Conservation (phyloP, 2,329 filamentous ascomycete genomes). For the Paecilomyces formosus region DNA sequence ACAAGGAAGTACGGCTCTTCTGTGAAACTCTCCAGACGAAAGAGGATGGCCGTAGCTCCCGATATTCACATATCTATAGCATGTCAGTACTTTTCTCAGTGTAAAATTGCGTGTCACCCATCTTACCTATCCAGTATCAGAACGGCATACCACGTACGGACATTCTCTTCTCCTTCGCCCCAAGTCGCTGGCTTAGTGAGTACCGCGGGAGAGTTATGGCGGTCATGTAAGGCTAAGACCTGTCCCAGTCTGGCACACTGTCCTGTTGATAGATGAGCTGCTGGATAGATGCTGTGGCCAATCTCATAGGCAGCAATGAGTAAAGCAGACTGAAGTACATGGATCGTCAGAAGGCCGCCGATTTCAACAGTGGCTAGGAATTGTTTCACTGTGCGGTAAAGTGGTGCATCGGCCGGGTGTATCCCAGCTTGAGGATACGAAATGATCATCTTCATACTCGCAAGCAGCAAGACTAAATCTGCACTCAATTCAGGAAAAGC, state of each 20-base stretch:
- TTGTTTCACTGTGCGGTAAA: slow-evolving; percentile 20
- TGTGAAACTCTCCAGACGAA: slow-evolving; percentile 15
- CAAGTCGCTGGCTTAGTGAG: slow-evolving; percentile 10
- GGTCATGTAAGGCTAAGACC: slow-evolving; percentile 13
- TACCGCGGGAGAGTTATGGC: slow-evolving; percentile 12
- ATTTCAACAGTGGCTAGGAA: slow-evolving; percentile 18
- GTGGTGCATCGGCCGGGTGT: slow-evolving; percentile 3
- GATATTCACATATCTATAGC: slow-evolving; percentile 16
- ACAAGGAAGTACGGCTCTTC: slow-evolving; percentile 13
- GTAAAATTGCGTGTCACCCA: neutral
- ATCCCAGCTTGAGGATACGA: slow-evolving; percentile 6
- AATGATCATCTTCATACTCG: slow-evolving; percentile 20
- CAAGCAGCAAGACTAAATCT: slow-evolving; percentile 19
- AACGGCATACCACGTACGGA: slow-evolving; percentile 18
- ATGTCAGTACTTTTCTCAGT: neutral
- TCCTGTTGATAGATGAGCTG: slow-evolving; percentile 22
- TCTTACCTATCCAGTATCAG: slow-evolving; percentile 17
- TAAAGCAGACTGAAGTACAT: slow-evolving; percentile 21
- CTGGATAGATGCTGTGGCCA: slow-evolving; percentile 29
- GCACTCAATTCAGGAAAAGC: slow-evolving; percentile 1
- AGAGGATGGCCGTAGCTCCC: slow-evolving; percentile 14
- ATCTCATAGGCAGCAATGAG: slow-evolving; percentile 27
- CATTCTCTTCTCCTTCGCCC: slow-evolving; percentile 16
- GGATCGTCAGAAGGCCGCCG: slow-evolving; percentile 15
- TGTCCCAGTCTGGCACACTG: slow-evolving; percentile 15